These are phyloP conservation scores for Hirsutella minnesotensis DNA, from an alignment of 2,329 filamentous ascomycete genomes.

Conservation along the genomic window DNA sequence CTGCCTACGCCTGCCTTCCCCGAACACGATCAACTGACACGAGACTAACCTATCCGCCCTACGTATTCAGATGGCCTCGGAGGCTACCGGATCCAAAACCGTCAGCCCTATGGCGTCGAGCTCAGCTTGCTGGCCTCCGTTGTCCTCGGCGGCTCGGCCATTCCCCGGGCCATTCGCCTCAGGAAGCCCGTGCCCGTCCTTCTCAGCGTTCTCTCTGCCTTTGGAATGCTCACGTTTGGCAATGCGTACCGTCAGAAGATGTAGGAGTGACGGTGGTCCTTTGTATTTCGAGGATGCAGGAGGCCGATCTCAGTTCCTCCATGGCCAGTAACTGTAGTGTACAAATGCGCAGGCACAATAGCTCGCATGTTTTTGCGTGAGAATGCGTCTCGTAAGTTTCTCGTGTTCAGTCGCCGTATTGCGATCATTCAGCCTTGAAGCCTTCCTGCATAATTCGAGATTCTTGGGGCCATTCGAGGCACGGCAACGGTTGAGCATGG, in stretches of 20 bases:
- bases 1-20: too few species aligned
- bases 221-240: constrained; percentile 72
- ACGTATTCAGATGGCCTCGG: constrained; percentile 57
- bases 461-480: too few species aligned
- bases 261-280: constrained; percentile 11
- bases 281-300: background rate
- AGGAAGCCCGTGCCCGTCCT: constrained; percentile 75
- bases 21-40: too few species aligned
- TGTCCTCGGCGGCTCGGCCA: constrained; percentile 71
- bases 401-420: too few species aligned
- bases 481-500: too few species aligned
- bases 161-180: constrained; percentile 75
- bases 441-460: too few species aligned
- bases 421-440: too few species aligned
- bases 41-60: too few species aligned
- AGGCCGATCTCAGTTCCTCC: background rate
- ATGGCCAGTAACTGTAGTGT: background rate
- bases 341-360: too few species aligned
- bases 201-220: constrained; percentile 66
- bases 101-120: constrained; percentile 73
- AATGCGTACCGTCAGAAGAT: constrained; percentile 42
- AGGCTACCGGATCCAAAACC: constrained; percentile 65
- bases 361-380: too few species aligned
- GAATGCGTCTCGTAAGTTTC: too few species aligned
- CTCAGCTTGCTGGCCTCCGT: constrained; percentile 77